Base-by-base conservation (phyloP, 2,329 filamentous ascomycete genomes). In the Aspergillus brasiliensis region DNA sequence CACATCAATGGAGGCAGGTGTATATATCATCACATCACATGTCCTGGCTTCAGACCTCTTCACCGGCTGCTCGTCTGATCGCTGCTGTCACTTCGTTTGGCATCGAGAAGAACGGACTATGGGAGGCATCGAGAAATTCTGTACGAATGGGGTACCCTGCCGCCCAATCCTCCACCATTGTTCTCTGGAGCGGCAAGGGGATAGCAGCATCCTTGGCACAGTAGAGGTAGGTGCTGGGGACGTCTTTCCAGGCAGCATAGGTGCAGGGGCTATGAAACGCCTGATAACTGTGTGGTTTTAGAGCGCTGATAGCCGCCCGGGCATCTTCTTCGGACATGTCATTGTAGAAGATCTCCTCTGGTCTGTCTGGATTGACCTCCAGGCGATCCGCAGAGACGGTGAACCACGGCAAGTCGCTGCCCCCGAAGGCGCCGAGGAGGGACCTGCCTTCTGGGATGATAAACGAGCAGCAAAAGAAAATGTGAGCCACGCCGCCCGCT, bases 221-320 rank as follows among this genome's bases (percentile, higher is more conserved):
- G 37, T 60, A 60, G 6, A 60, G 25, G 37, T 60, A 60, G n/a
- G 58, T 60, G 2, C 25, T 44, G 7, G 53, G 47, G n/a, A 60
- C 53, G 13, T 47, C n/a, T 23, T 40, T 52, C 58, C 58, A 60
- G 5, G 52, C 58, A 6, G 46, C 58, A 48, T 42, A 60, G 2
- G 23, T 44, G 28, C 49, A 37, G 4, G 5, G 17, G 5, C 53
- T 52, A 2, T 23, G 21, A 2, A 56, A 56, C 6, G 52, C 31
- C 21, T 10, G 19, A 11, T 60, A 60, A 15, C 38, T 56, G n/a
- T 60, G 58, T 8, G 53, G 53, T 8, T 11, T 48, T 38, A 60
- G 15, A 21, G 19, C 19, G 3, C 8, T 25, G n/a, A 47, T 25
- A 5, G 53, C 57, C n/a, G 7, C 6, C 4, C 5, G 23, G 13